Evolutionary conservation across 1,284 basidiomycete species (phyloP).

Genomic region (Sporisorium sorghi): DNA sequence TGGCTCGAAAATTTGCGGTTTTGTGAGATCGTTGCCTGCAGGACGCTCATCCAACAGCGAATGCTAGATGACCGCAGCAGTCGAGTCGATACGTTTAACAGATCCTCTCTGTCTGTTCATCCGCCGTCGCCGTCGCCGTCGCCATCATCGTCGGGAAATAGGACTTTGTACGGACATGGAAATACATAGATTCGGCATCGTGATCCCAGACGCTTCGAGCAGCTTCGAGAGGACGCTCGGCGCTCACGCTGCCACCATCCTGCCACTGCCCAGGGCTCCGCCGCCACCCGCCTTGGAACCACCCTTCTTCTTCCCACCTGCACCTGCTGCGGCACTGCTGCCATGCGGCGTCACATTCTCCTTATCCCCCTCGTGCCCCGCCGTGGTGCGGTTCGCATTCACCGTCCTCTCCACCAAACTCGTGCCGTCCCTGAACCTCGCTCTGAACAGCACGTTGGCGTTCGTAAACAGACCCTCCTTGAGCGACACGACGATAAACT

Average conservation of each 20-base stretch:
- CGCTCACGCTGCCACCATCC: constrained; percentile 27
- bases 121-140: too few relatives aligned
- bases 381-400: constrained; percentile 47
- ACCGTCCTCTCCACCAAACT: constrained; percentile 79
- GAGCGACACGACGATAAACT: constrained; percentile 96
- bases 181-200: constrained; percentile 16
- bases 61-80: too few relatives aligned
- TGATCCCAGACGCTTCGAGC: background rate
- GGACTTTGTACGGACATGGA: constrained; percentile 10
- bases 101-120: too few relatives aligned
- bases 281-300: constrained; percentile 10
- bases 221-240: background rate
- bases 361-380: constrained; percentile 33
- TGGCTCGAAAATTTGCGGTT: background rate
- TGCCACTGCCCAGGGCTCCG: constrained; percentile 3
- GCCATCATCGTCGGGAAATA: background rate
- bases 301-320: constrained; percentile 15
- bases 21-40: background rate
- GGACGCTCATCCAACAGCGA: too few relatives aligned
- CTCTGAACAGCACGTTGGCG: constrained; percentile 94
- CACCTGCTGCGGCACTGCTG: constrained; percentile 3
- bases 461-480: constrained; percentile 96
- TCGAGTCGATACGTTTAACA: too few relatives aligned
- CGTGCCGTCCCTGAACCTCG: constrained; percentile 90
- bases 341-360: constrained; percentile 27